A percentile compares a stretch with the other conserved stretches of the same genome.
phyloP scores from a whole-genome alignment of 805 yeast genomes.

The Lipomyces spencermartinsiae region DNA sequence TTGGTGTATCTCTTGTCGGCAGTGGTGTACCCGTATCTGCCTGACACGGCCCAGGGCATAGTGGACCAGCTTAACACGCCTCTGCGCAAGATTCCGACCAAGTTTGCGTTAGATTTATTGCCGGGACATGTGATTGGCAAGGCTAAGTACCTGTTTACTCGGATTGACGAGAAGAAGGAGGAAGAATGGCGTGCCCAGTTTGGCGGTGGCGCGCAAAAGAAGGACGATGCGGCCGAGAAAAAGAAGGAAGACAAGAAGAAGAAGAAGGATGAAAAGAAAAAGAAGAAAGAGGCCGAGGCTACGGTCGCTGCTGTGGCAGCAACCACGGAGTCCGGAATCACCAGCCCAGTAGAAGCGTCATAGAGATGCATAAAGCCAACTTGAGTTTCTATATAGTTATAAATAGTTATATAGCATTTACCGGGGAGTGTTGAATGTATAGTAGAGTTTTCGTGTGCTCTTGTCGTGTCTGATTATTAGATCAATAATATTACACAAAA shows the following conservation, averaged over 20 bases:
- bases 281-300: conserved; percentile 22
- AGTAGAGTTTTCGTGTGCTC: neutral
- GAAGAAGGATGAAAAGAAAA: conserved; percentile 34
- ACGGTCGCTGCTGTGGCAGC: neutral
- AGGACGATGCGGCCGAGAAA: conserved; percentile 32
- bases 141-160: conserved; percentile 87
- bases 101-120: conserved; percentile 68
- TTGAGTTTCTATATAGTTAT: neutral
- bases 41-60: conserved; percentile 75
- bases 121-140: conserved; percentile 88
- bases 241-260: conserved; percentile 33
- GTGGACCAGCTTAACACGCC: conserved; percentile 84
- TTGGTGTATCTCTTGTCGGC: conserved; percentile 85
- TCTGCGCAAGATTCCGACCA: conserved; percentile 73
- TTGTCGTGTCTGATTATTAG: neutral
- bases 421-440: neutral
- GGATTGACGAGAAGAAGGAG: conserved; percentile 89
- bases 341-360: neutral
- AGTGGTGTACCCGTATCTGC: conserved; percentile 86
- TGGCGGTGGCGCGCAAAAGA: conserved; percentile 71
- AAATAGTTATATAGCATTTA: neutral
- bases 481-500: neutral
- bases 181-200: conserved; percentile 85
- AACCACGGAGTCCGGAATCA: neutral
- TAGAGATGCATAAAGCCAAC: neutral